Base-by-base conservation (phyloP, 2,329 filamentous ascomycete species). In the Aspergillus ochraceus region DNA sequence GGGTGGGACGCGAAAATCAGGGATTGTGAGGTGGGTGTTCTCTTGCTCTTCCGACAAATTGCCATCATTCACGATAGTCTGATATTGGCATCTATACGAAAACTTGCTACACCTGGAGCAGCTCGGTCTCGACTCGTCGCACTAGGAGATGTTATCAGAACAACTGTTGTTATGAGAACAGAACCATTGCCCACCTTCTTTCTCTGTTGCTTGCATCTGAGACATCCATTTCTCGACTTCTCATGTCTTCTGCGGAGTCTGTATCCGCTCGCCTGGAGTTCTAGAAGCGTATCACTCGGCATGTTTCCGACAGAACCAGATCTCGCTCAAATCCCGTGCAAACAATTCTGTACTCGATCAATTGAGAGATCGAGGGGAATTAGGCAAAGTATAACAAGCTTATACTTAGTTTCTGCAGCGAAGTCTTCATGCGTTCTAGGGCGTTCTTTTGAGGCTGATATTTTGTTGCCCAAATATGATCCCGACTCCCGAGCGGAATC, bases 191-290 rank as follows among this genome's bases (percentile, higher is more conserved):
- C n/a, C 67, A 74, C 73, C 73, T 75, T 76, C 42, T 75, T 75
- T 51, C 74, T 64, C 50, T 70, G 71, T 45, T 71, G 67, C 55
- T 76, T 76, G 58, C 74, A 76, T 63, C 69, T 67, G 3, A 68
- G 58, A 49, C 74, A 76, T 20, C 74, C 74, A 56, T 70, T 68
- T 22, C 73, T 63, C 2, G 74, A 76, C 61, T 76, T 76, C 51
- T 61, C 65, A 59, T 76, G 74, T 49, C 61, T 53, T 53, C 61
- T 62, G 8, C 69, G 63, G 22, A 65, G 52, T 36, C 62, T 66
- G 24, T 60, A 63, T 49, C 55, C 64, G 30, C 22, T 46, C 19
- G 39, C 24, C 26, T 60, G 62, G 3, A 56, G 30, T 24, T 19
- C 49, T 12, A 47, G 24, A 6, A 52, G 49, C 46, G 50, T 60